Evolutionary conservation across 116 monocot genomes (phyloP), one percentile per base, ranked within the genome.

Genomic region (Phalaenopsis hybrid): DNA sequence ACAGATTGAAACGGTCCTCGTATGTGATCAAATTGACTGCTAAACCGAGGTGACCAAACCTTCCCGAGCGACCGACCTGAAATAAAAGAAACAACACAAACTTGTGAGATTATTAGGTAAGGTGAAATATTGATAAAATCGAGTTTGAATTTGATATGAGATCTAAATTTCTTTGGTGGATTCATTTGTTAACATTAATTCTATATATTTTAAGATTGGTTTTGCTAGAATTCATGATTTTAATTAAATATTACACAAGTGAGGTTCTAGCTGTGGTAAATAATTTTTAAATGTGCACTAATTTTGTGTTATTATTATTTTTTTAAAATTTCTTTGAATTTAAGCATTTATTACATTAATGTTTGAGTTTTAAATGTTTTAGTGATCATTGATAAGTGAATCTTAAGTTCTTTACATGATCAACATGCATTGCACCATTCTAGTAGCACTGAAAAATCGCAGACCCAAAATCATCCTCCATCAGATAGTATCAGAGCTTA

Each of bases 1-100:
- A 97, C 97, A 97, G 79, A 85, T 93, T 92, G 77, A 94, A 93
- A n/a, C 93, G 94, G 65, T 97, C 97, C 76, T 97, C 97, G 55
- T 89, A 93, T 5, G 97, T 97, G 80, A 97, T 92, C 74, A 97
- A 82, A 84, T 97, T 97, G 17, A 97, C 89, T 28, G 97, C 94
- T 78, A 97, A 83, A 80, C 94, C 97, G 83, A 97, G 96, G 80
- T 97, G 96, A 1, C 97, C 97, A 83, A 85, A 97, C 81, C 97
- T 85, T 76, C 94, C 97, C 18, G 97, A 97, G 49, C 94, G 92
- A 79, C 97, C 97, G 80, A 97, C 97, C 94, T 97, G 78, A 51
- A 70, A 65, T 6, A 46, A 46, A 0, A 46, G 8, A 46, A 46
- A 46, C 4, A 46, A 46, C 46, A 46, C 46, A 46, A 4, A 46